Evolutionary conservation across 306 rosid genomes (phyloP).

Genomic region (Datisca glomerata): DNA sequence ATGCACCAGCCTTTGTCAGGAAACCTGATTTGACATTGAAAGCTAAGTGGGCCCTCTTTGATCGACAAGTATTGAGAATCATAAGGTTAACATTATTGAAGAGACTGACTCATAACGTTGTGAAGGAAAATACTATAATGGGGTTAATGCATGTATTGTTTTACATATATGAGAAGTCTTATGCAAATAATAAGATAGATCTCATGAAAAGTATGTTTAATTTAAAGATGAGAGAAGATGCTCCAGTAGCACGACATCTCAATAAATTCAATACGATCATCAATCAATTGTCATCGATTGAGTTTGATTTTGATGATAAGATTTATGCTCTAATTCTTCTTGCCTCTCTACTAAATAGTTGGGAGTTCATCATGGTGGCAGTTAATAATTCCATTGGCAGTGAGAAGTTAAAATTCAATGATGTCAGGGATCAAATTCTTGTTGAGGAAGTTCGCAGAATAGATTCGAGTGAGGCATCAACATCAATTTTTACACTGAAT

Average conservation of each 20-base stretch:
- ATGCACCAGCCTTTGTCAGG: too few species aligned
- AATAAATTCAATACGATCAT: background rate
- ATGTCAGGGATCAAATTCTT: background rate
- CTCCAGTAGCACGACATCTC: background rate
- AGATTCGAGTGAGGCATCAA: background rate
- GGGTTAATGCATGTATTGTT: too few species aligned
- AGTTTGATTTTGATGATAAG: background rate
- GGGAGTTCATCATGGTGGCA: background rate
- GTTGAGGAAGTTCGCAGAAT: background rate
- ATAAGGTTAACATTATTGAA: too few species aligned
- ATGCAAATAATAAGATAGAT: too few species aligned
- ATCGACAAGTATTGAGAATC: too few species aligned
- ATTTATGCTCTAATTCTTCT: background rate
- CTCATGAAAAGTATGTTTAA: too few species aligned
- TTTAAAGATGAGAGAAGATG: background rate
- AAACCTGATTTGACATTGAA: too few species aligned
- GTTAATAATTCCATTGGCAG: background rate
- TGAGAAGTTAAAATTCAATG: background rate
- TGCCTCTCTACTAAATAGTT: background rate
- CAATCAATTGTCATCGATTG: background rate
- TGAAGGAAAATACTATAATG: too few species aligned
- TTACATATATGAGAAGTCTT: too few species aligned
- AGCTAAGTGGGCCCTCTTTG: too few species aligned
- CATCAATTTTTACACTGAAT: background rate
- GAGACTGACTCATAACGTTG: too few species aligned